These are phyloP conservation scores for Syncephalastrum contaminatum DNA, from an alignment of 371 early-diverging fungal genomes.

Conservation along the genomic window DNA sequence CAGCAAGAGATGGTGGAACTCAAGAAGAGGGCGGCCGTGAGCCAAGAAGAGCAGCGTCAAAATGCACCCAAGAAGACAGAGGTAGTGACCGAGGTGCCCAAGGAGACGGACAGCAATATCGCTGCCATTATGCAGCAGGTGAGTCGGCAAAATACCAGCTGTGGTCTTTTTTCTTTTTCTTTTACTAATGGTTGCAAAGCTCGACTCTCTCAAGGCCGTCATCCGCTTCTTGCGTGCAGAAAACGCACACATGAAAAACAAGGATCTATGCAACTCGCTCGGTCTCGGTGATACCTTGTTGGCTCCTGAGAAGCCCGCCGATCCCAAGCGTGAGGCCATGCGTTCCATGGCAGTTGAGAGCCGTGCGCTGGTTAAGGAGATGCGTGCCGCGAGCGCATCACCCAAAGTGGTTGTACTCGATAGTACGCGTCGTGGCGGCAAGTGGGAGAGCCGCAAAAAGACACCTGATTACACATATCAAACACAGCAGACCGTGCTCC, in stretches of 20 bases:
- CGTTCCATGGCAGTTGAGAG: constrained; percentile 33
- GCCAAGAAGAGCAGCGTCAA: constrained; percentile 43
- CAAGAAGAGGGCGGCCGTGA: constrained; percentile 44
- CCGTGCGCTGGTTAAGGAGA: constrained; percentile 38
- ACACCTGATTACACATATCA: constrained; percentile 70
- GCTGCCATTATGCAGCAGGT: constrained; percentile 8
- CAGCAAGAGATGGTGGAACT: constrained; percentile 67
- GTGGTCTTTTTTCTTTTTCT: neutral
- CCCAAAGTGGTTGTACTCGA: constrained; percentile 49
- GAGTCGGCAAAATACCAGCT: neutral
- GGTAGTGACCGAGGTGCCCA: constrained; percentile 19
- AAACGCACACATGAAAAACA: constrained; percentile 76
- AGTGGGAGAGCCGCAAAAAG: constrained; percentile 61
- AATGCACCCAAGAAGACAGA: constrained; percentile 26
- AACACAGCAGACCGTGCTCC: constrained; percentile 66
- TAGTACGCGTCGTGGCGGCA: constrained; percentile 19
- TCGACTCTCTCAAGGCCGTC: constrained; percentile 74
- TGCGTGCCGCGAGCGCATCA: constrained; percentile 46
- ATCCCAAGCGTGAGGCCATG: constrained; percentile 22
- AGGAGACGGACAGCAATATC: constrained; percentile 7
- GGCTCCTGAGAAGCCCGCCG: constrained; percentile 9
- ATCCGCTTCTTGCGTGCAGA: constrained; percentile 78
- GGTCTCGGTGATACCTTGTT: neutral
- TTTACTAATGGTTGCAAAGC: constrained; percentile 6
- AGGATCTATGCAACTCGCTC: constrained; percentile 23